Evolutionary conservation across 2,329 filamentous ascomycete species (phyloP).

Genomic region (Conoideocrella luteorostrata): DNA sequence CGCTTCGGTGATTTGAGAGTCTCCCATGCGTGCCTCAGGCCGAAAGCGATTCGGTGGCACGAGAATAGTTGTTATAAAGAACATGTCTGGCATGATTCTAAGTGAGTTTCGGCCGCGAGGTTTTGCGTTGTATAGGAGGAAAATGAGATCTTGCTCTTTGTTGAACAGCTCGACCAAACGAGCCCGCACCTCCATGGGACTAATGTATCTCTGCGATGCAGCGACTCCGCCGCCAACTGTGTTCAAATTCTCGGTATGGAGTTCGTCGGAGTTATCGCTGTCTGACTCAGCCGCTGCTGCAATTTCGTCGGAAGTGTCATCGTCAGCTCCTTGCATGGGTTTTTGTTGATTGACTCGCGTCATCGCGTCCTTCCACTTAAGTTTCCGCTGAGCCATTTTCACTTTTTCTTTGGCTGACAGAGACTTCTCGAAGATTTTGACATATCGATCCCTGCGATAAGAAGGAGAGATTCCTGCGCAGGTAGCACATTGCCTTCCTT

Average conservation of each 20-base stretch:
- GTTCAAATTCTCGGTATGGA: slow-evolving; percentile 34
- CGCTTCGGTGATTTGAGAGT: slow-evolving; percentile 76
- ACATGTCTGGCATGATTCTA: slow-evolving; percentile 75
- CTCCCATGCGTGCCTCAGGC: slow-evolving; percentile 76
- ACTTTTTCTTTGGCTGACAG: slow-evolving; percentile 68
- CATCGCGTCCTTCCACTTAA: slow-evolving; percentile 66
- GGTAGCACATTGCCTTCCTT: slow-evolving; percentile 60
- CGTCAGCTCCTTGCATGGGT: slow-evolving; percentile 22
- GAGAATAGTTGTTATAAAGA: slow-evolving; percentile 80
- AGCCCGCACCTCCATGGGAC: slow-evolving; percentile 74
- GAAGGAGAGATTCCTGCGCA: slow-evolving; percentile 67
- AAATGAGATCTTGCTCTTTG: slow-evolving; percentile 77
- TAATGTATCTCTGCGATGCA: slow-evolving; percentile 65
- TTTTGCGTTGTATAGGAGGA: slow-evolving; percentile 77
- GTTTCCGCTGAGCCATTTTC: slow-evolving; percentile 64
- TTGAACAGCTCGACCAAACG: slow-evolving; percentile 74
- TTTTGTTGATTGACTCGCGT: slow-evolving; percentile 31
- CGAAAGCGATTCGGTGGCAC: slow-evolving; percentile 91
- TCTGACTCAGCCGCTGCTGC: slow-evolving; percentile 42
- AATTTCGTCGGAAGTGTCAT: slow-evolving; percentile 56
- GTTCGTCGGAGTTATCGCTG: slow-evolving; percentile 34
- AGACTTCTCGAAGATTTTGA: slow-evolving; percentile 88
- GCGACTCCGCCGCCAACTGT: neutral
- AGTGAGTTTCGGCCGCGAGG: slow-evolving; percentile 50
- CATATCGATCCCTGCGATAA: slow-evolving; percentile 83